Conservation (phyloP, 805 yeast genomes). For the Candida endomychidarum region DNA sequence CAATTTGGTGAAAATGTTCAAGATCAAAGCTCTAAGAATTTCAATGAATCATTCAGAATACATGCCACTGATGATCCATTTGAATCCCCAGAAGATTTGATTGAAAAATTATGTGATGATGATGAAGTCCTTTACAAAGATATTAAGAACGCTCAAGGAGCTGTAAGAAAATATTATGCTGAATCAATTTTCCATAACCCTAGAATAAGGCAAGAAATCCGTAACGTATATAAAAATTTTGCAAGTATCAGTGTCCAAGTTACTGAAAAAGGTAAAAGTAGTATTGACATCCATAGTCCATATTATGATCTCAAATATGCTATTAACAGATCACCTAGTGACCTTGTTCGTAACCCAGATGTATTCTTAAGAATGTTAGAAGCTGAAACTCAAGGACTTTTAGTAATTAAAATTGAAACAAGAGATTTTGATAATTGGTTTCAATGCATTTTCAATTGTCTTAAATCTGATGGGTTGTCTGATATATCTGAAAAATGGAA, state of each 20-base stretch:
- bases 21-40: constrained; percentile 51
- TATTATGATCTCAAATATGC: constrained; percentile 93
- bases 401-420: constrained; percentile 60
- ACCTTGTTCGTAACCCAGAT: constrained; percentile 74
- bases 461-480: constrained; percentile 76
- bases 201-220: constrained; percentile 67
- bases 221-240: constrained; percentile 59
- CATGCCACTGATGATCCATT: constrained; percentile 70
- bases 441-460: constrained; percentile 42
- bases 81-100: constrained; percentile 59
- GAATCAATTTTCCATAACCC: constrained; percentile 83
- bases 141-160: constrained; percentile 61
- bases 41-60: constrained; percentile 51
- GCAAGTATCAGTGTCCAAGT: constrained; percentile 71
- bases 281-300: constrained; percentile 76
- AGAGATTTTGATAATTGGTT: constrained; percentile 45
- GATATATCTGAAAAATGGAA: constrained; percentile 82
- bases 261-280: constrained; percentile 70
- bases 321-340: constrained; percentile 72
- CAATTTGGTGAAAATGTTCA: constrained; percentile 81
- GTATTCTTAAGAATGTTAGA: constrained; percentile 84
- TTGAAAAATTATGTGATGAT: constrained; percentile 46
- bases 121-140: constrained; percentile 55
- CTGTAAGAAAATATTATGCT: constrained; percentile 72
- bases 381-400: constrained; percentile 80